Base-by-base conservation (phyloP, 805 yeast genomes). In the Jamesozyma lodderae region DNA sequence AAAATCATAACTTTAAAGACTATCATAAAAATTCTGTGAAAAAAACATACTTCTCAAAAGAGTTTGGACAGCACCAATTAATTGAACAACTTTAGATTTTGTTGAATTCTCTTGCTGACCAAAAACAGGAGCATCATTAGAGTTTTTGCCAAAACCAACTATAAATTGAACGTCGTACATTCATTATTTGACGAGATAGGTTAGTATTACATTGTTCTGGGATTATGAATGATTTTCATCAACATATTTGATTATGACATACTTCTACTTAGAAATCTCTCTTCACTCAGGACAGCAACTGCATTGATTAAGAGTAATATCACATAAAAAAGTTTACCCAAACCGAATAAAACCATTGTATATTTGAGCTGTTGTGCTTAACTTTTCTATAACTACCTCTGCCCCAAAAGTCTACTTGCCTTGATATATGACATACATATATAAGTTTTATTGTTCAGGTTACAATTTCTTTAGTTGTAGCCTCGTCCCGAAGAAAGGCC, bases 241-340 rank as follows among this genome's bases (percentile, higher is more conserved):
- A 6, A 4, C 10, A 11, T 24, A 24, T 24, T 13, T 24, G 10
- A 24, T 13, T 24, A 24, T 18, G 8, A 43, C 59, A 42, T 46
- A 52, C 60, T 73, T 62, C 94, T 67, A 50, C 78, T 77, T 42
- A 83, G 65, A 51, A 83, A 83, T 41, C 94, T 64, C 51, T 83
- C 92, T 50, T 83, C 94, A 55, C 81, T 81, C 37, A 83, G 69
- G 25, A 83, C 79, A 0, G 92, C 92, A 21, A 83, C 72, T 0
- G 90, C 75, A 57, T 83, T 83, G 34, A 81, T 72, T 40, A 81
- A 61, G 27, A 83, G 56, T 15, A 77, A 59, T 6, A 70, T 60
- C 31, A 68, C 75, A 49, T 76, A 77, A 40, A 76, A 66, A 23
- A 77, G 60, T 52, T 68, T 75, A 9, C 81, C 81, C 31, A 77